Evolutionary conservation across 768 basidiomycete genomes (phyloP).

Genomic region (Collybiopsis luxurians): DNA sequence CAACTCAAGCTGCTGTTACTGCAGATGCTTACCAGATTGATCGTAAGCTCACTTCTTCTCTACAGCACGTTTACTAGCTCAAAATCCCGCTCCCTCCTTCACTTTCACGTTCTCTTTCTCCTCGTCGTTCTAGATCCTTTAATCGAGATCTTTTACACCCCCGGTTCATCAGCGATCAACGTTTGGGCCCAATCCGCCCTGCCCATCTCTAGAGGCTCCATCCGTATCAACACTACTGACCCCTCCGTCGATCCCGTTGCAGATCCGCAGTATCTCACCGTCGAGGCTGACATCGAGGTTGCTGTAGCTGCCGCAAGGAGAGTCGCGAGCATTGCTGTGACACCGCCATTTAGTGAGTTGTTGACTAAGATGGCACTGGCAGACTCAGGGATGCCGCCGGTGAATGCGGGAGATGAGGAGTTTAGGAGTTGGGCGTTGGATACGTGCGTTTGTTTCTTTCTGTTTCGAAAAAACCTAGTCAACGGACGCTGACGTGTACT

Average conservation of each 20-base stretch:
- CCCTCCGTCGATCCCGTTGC: conserved; percentile 8
- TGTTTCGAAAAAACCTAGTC: too few relatives aligned
- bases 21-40: conserved; percentile 15
- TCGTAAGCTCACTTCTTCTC: too few relatives aligned
- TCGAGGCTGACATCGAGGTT: conserved; percentile 11
- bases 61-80: too few relatives aligned
- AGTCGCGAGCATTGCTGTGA: conserved; percentile 10
- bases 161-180: not conserved
- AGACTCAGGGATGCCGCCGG: conserved; percentile 7
- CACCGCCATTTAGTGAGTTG: conserved; percentile 15
- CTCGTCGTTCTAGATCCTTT: conserved; percentile 10
- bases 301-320: conserved; percentile 11
- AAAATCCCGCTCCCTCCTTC: too few relatives aligned
- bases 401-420: conserved; percentile 11
- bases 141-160: conserved; percentile 14
- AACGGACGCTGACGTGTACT: too few relatives aligned
- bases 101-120: not conserved
- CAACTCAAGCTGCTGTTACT: conserved; percentile 8
- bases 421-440: conserved; percentile 11
- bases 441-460: not conserved
- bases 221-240: conserved; percentile 16
- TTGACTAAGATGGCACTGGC: conserved; percentile 7
- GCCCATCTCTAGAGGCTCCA: conserved; percentile 14
- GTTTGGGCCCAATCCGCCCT: conserved; percentile 13
- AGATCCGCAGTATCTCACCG: conserved; percentile 12